Percentiles rank a stretch among this genome's conserved stretches.
Evolutionary conservation across 805 yeast genomes (phyloP).

Genomic region (Candida tibetensis): DNA sequence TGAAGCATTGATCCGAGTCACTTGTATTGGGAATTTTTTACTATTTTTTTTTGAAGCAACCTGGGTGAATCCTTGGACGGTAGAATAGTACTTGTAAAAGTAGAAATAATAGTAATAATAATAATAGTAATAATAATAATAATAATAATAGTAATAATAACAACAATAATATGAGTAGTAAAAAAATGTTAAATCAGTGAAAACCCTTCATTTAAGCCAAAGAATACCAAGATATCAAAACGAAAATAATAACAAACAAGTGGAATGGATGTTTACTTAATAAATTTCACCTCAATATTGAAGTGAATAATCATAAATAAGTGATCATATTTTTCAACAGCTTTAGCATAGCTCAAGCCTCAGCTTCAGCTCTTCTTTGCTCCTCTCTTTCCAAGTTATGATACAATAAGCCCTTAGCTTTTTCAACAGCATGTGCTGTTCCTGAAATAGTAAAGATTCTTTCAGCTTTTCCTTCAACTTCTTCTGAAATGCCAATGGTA

Average conservation of each 20-base stretch:
- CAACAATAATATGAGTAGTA: not conserved
- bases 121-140: not conserved
- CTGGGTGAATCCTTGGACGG: no score
- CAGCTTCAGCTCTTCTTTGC: slow-evolving; percentile 35
- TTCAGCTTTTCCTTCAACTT: slow-evolving; percentile 59
- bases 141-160: no score
- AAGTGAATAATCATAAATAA: not conserved
- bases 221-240: not conserved
- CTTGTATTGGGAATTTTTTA: no score
- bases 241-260: not conserved
- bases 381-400: slow-evolving; percentile 59
- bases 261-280: not conserved
- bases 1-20: no score
- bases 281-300: no score
- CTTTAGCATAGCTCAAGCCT: slow-evolving; percentile 4
- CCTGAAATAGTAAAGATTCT: slow-evolving; percentile 75
- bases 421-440: slow-evolving; percentile 50
- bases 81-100: not conserved
- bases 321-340: not conserved
- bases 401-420: slow-evolving; percentile 55
- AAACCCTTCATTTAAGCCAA: not conserved
- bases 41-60: no score
- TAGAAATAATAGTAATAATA: not conserved
- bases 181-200: not conserved
- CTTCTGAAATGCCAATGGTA: slow-evolving; percentile 70